These are phyloP conservation scores for Fusarium secorum DNA, from an alignment of 2,329 filamentous ascomycete genomes.

Conservation along the genomic window DNA sequence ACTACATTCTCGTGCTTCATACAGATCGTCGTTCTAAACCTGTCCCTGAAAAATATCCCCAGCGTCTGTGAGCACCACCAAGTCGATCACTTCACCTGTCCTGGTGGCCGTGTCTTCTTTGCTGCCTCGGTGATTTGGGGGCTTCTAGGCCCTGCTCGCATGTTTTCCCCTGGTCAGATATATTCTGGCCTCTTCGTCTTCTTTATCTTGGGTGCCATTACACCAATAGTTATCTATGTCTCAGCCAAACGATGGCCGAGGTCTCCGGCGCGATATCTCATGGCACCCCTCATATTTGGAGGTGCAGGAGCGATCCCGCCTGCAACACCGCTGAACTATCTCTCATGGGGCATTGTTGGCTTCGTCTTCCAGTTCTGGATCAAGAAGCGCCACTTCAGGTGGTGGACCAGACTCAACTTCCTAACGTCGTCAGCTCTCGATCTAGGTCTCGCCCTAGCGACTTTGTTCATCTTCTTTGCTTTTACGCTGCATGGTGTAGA, in stretches of 20 bases:
- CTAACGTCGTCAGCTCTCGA: conserved; percentile 75
- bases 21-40: conserved; percentile 70
- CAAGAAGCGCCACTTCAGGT: conserved; percentile 68
- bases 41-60: conserved; percentile 67
- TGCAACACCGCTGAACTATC: conserved; percentile 77
- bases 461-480: conserved; percentile 74
- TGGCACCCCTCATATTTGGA: conserved; percentile 70
- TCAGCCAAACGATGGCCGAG: conserved; percentile 59
- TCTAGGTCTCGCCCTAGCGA: conserved; percentile 71
- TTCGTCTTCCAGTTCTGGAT: conserved; percentile 75
- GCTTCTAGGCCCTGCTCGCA: conserved; percentile 68
- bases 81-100: conserved; percentile 67
- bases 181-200: conserved; percentile 68
- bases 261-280: conserved; percentile 60
- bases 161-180: conserved; percentile 69
- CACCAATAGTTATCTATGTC: conserved; percentile 61
- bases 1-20: conserved; percentile 72
- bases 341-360: conserved; percentile 76
- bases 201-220: conserved; percentile 63
- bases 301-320: conserved; percentile 66
- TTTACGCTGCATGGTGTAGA: conserved; percentile 69
- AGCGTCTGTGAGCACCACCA: conserved; percentile 68
- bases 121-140: conserved; percentile 73
- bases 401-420: conserved; percentile 80
- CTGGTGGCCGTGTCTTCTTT: conserved; percentile 70